phyloP scores from a whole-genome alignment of 148 eudicot species.

The Beta vulgaris region DNA sequence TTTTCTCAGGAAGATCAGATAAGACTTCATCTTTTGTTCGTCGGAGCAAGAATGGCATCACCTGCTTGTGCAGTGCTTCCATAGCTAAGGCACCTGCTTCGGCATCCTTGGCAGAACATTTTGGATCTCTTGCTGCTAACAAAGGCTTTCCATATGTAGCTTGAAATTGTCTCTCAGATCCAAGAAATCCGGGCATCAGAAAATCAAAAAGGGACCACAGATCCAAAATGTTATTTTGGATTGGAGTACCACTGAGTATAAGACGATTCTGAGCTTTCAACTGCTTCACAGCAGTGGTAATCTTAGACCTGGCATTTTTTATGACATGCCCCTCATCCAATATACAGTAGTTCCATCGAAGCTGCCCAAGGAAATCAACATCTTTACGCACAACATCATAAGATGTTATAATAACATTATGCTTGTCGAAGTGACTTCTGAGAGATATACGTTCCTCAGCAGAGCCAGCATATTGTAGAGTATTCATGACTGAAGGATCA shows the following conservation, averaged over 20 bases:
- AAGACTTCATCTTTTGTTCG: constrained; percentile 96
- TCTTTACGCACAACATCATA: constrained; percentile 98
- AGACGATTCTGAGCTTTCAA: constrained; percentile 96
- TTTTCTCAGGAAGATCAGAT: constrained; percentile 98
- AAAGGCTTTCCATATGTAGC: constrained; percentile 94
- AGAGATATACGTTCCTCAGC: constrained; percentile 75
- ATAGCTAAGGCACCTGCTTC: constrained; percentile 96
- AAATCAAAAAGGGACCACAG: constrained; percentile 99
- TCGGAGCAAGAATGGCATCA: constrained; percentile 96
- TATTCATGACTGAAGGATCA: constrained; percentile 66
- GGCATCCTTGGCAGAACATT: constrained; percentile 98
- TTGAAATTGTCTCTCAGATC: constrained; percentile 97
- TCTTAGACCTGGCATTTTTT: constrained; percentile 84
- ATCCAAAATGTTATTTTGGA: constrained; percentile 97
- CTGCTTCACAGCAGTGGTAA: constrained; percentile 92
- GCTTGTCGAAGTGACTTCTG: constrained; percentile 53
- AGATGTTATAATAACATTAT: constrained; percentile 83
- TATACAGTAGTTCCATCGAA: constrained; percentile 86
- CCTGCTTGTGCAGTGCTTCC: constrained; percentile 99
- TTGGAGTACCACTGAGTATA: constrained; percentile 97
- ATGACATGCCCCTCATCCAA: constrained; percentile 96
- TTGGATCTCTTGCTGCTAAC: constrained; percentile 89
- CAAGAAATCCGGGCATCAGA: constrained; percentile 99
- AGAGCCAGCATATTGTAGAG: constrained; percentile 89
- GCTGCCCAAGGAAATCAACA: constrained; percentile 70